Evolutionary conservation across 306 rosid genomes (phyloP).

Genomic region (Lagenaria siceraria): DNA sequence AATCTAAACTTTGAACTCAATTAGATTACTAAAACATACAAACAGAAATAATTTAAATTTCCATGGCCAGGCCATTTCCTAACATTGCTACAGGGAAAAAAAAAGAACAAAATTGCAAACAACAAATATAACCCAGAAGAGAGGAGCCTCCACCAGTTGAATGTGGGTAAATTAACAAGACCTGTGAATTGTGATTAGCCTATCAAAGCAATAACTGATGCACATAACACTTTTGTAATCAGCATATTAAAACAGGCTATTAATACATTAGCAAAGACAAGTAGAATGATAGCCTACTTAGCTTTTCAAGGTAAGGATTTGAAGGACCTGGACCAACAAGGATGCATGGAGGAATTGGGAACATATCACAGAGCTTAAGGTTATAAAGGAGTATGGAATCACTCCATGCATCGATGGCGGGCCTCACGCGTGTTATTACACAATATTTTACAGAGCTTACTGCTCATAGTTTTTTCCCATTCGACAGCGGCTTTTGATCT

Average conservation of each 20-base stretch:
- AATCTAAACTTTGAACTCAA: neutral
- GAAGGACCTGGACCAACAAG: neutral
- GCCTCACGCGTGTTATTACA: constrained; percentile 1
- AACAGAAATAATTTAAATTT: neutral
- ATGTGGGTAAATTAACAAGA: neutral
- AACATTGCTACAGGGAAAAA: neutral
- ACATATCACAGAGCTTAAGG: constrained; percentile 3
- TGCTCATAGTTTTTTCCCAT: constrained; percentile 1
- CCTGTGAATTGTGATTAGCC: constrained; percentile 1
- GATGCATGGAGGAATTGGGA: neutral
- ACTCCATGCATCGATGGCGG: constrained; percentile 1
- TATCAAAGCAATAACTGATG: neutral
- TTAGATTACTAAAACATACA: neutral
- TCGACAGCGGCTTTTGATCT: constrained; percentile 12
- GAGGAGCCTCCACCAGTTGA: neutral
- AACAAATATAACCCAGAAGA: neutral
- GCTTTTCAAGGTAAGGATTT: neutral
- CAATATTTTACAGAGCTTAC: constrained; percentile 12
- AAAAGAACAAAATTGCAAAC: neutral
- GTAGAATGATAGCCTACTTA: neutral
- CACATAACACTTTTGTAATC: neutral
- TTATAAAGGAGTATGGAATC: neutral
- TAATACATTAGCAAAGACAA: constrained; percentile 5
- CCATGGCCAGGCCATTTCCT: neutral
- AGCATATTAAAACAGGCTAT: neutral